Percentiles rank a stretch among this genome's conserved stretches.
phyloP scores from a whole-genome alignment of 2,329 filamentous ascomycete genomes.

The Polychaeton citri region DNA sequence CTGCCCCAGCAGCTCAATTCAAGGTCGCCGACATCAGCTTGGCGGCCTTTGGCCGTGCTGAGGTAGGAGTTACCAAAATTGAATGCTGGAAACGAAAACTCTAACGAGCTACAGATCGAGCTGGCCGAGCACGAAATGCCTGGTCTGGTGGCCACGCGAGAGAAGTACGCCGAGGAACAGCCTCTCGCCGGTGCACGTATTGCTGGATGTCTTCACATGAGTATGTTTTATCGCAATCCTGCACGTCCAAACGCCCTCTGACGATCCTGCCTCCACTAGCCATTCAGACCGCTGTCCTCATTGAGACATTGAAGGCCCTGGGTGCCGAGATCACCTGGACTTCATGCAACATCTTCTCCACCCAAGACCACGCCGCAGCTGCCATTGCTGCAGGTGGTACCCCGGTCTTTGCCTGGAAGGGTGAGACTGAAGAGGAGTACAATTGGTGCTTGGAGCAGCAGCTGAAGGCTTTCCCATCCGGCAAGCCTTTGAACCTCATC shows the following conservation, averaged over 20 bases:
- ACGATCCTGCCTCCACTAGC: slow-evolving; percentile 32
- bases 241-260: slow-evolving; percentile 1
- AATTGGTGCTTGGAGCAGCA: slow-evolving; percentile 99
- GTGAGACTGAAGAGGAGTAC: slow-evolving; percentile 99
- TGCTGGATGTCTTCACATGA: slow-evolving; percentile 98
- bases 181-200: slow-evolving; percentile 90
- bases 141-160: slow-evolving; percentile 88
- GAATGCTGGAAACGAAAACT: too few species aligned
- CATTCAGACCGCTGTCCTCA: slow-evolving; percentile 98
- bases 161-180: slow-evolving; percentile 85
- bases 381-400: slow-evolving; percentile 90
- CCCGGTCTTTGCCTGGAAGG: slow-evolving; percentile 73
- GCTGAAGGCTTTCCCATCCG: slow-evolving; percentile 90
- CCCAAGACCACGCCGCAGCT: slow-evolving; percentile 94
- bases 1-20: slow-evolving; percentile 75
- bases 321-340: slow-evolving; percentile 99
- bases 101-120: neutral
- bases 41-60: slow-evolving; percentile 95
- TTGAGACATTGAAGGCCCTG: slow-evolving; percentile 89
- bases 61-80: too few species aligned
- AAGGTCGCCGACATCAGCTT: slow-evolving; percentile 84
- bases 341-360: slow-evolving; percentile 99
- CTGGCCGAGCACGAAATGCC: slow-evolving; percentile 66
- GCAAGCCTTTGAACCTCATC: slow-evolving; percentile 94
- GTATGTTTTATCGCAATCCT: slow-evolving; percentile 29